A percentile compares a stretch with the other conserved stretches of the same genome.
Evolutionary conservation across 257 asterid species (phyloP).

Genomic region (Linderniella brevidens): DNA sequence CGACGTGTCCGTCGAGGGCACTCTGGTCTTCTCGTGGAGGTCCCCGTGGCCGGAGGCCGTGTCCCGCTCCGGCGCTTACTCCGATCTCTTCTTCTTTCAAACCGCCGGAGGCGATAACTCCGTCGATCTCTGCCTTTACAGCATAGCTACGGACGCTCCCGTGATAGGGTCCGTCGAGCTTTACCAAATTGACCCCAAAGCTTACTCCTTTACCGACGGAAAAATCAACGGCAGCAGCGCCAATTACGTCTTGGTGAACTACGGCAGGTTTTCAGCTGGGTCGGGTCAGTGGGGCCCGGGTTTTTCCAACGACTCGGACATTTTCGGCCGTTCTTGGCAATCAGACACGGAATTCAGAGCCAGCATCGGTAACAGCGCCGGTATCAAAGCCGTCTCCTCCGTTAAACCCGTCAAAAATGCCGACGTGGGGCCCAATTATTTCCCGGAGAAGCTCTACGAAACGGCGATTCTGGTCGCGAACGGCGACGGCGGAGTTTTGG

Average conservation of each 20-base stretch:
- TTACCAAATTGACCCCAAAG: constrained; percentile 27
- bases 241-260: constrained; percentile 45
- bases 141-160: constrained; percentile 94
- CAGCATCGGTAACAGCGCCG: constrained; percentile 19
- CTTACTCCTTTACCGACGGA: constrained; percentile 26
- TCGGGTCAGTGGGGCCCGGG: constrained; percentile 94
- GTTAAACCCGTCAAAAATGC: constrained; percentile 24
- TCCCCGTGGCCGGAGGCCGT: constrained; percentile 65
- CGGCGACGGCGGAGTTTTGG: constrained; percentile 42
- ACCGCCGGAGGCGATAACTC: constrained; percentile 12
- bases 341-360: constrained; percentile 38
- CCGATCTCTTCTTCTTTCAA: constrained; percentile 62
- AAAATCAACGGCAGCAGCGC: constrained; percentile 12
- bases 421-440: constrained; percentile 51
- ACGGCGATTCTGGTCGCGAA: constrained; percentile 45
- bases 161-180: constrained; percentile 57
- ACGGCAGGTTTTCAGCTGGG: constrained; percentile 72
- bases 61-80: constrained; percentile 70
- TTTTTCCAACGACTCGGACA: constrained; percentile 65
- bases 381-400: constrained; percentile 50
- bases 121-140: constrained; percentile 70
- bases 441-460: constrained; percentile 64
- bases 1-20: constrained; percentile 80
- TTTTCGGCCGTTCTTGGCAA: constrained; percentile 71
- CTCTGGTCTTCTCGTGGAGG: constrained; percentile 70